Evolutionary conservation across 345 rosid genomes (phyloP).

Genomic region (Lepidium aucheri): DNA sequence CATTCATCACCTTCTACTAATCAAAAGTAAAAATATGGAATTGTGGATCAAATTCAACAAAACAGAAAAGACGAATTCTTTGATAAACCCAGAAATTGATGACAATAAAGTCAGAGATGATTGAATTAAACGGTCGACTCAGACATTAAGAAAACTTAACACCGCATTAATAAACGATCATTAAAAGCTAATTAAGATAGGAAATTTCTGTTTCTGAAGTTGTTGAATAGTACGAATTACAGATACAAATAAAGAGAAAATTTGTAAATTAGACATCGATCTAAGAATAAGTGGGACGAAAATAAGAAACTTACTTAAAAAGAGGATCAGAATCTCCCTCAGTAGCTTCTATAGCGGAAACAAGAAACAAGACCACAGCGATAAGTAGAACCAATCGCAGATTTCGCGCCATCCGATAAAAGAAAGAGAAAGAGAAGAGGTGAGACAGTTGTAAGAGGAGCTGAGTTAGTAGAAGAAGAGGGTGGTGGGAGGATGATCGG

Average conservation of each 20-base stretch:
- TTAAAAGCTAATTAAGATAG: neutral
- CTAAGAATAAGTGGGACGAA: neutral
- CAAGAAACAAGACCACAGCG: slow-evolving; percentile 24
- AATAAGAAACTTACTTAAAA: slow-evolving; percentile 43
- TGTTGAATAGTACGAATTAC: neutral
- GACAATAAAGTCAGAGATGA: neutral
- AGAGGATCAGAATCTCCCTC: slow-evolving; percentile 84
- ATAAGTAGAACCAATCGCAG: slow-evolving; percentile 32
- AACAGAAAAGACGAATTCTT: neutral
- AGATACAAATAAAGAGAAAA: neutral
- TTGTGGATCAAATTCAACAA: neutral
- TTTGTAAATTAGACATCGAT: neutral
- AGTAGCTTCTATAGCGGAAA: slow-evolving; percentile 44
- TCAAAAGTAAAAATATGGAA: neutral
- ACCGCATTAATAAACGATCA: neutral
- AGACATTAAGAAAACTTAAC: neutral
- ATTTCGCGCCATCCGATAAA: slow-evolving; percentile 27
- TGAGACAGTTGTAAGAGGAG: neutral
- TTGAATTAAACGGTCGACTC: slow-evolving; percentile 12
- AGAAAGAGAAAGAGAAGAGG: neutral
- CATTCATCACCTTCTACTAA: neutral
- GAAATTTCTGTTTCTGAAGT: neutral
- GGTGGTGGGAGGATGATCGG: slow-evolving; percentile 23
- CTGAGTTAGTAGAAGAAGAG: neutral
- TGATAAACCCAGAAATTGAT: neutral